Conservation (phyloP, 306 rosid genomes). For the Pueraria montana region DNA sequence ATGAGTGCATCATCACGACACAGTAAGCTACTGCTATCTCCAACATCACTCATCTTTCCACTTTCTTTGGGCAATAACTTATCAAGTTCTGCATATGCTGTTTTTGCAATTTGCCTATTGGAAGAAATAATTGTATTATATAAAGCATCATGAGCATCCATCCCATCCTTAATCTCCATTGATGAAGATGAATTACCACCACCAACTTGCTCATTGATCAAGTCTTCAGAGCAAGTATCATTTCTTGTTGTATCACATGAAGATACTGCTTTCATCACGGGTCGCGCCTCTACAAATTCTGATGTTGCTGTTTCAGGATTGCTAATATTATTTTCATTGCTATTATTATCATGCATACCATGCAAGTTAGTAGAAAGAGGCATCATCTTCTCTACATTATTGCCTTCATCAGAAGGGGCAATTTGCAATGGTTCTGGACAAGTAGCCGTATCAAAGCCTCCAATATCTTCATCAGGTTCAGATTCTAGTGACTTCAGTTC, state of each 20-base stretch:
- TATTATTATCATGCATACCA: neutral
- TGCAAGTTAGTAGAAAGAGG: slow-evolving; percentile 50
- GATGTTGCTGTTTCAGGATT: no score
- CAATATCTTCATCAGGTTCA: slow-evolving; percentile 47
- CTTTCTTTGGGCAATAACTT: slow-evolving; percentile 56
- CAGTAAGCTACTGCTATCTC: slow-evolving; percentile 43
- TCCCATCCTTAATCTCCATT: slow-evolving; percentile 44
- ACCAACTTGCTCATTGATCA: no score
- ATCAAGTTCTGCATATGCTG: slow-evolving; percentile 55
- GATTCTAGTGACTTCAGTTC: slow-evolving; percentile 73
- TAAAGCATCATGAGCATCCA: slow-evolving; percentile 37
- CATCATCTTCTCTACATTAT: slow-evolving; percentile 47
- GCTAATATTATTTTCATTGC: neutral
- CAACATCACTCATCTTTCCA: slow-evolving; percentile 41
- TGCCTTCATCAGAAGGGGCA: slow-evolving; percentile 52
- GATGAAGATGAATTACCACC: neutral
- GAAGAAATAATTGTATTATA: slow-evolving; percentile 57
- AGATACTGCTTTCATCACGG: slow-evolving; percentile 30
- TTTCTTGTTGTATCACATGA: slow-evolving; percentile 50
- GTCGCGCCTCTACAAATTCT: no score
- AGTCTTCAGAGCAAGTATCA: no score
- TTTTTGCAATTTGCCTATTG: slow-evolving; percentile 66
- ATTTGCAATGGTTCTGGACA: slow-evolving; percentile 57
- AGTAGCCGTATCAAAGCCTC: slow-evolving; percentile 45
- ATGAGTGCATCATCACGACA: slow-evolving; percentile 35